A percentile compares a stretch with the other conserved stretches of the same genome.
Conservation (phyloP, 805 yeast genomes). For the Ogataea paraovalis region DNA sequence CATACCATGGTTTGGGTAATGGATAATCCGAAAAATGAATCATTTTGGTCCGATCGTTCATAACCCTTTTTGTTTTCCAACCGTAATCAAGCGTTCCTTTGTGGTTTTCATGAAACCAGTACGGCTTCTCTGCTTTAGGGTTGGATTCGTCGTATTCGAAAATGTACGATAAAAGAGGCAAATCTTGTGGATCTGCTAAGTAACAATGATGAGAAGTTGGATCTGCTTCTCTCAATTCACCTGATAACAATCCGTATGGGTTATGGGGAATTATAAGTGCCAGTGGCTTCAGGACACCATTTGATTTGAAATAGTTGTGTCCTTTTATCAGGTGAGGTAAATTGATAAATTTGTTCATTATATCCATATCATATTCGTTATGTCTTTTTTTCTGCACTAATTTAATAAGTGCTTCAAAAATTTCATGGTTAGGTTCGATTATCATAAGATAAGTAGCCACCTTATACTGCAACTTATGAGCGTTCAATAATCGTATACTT, state of each 20-base stretch:
- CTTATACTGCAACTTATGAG: conserved; percentile 10
- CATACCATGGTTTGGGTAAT: conserved; percentile 61
- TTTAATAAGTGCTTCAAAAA: conserved; percentile 21
- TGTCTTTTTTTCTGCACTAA: conserved; percentile 24
- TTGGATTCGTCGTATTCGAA: conserved; percentile 4
- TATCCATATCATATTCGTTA: conserved; percentile 54
- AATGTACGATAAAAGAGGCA: conserved; percentile 22
- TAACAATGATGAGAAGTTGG: conserved; percentile 36
- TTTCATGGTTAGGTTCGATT: conserved; percentile 40
- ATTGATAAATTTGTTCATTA: conserved; percentile 37
- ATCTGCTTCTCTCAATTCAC: conserved; percentile 38
- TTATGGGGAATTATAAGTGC: conserved; percentile 46
- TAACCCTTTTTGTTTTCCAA: conserved; percentile 32
- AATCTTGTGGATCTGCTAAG: conserved; percentile 41
- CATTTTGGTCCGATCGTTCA: conserved; percentile 34
- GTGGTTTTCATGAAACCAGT: conserved; percentile 11
- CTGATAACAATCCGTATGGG: conserved; percentile 47
- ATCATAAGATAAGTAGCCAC: conserved; percentile 55
- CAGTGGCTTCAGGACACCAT: conserved; percentile 22
- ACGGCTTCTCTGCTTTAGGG: conserved; percentile 15
- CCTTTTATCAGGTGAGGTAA: conserved; percentile 15
- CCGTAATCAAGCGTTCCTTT: conserved; percentile 16
- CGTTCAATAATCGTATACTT: conserved; percentile 13
- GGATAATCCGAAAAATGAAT: conserved; percentile 68
- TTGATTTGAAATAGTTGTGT: conserved; percentile 6